Conservation (phyloP, 345 rosid species). For the Carallia brachiata region DNA sequence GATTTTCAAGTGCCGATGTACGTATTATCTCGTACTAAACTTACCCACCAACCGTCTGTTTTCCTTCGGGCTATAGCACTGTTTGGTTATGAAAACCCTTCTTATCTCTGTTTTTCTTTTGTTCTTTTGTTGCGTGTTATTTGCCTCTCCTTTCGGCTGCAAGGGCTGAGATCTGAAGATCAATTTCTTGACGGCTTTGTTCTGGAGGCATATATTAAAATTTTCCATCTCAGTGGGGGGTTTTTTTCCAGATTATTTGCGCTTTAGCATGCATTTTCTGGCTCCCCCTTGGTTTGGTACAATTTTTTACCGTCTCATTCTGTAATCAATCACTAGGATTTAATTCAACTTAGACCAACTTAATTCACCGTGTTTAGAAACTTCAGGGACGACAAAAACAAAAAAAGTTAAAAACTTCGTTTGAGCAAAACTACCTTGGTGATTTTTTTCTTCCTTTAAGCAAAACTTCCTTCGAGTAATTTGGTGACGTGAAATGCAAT, state of each 20-base stretch:
- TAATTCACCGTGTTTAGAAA: too few relatives aligned
- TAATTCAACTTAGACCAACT: too few relatives aligned
- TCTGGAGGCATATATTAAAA: neutral
- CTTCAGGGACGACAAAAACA: too few relatives aligned
- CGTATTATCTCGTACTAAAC: too few relatives aligned
- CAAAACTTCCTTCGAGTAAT: too few relatives aligned
- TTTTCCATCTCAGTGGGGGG: neutral
- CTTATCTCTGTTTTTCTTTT: too few relatives aligned
- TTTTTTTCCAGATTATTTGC: neutral
- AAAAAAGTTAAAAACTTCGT: too few relatives aligned
- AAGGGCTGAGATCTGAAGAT: neutral
- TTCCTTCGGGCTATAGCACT: neutral
- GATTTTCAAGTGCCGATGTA: too few relatives aligned
- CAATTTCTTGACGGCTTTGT: slow-evolving; percentile 7
- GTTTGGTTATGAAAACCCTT: neutral
- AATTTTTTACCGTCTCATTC: neutral
- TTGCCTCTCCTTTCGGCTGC: slow-evolving; percentile 1
- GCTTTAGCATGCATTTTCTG: neutral
- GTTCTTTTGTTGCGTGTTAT: neutral
- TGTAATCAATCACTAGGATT: too few relatives aligned
- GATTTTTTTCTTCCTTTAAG: too few relatives aligned
- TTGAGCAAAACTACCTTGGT: too few relatives aligned
- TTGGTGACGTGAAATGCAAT: too few relatives aligned
- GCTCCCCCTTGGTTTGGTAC: neutral
- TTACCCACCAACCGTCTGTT: neutral